These are phyloP conservation scores for Terana coerulea DNA, from an alignment of 768 basidiomycete species.

Conservation along the genomic window DNA sequence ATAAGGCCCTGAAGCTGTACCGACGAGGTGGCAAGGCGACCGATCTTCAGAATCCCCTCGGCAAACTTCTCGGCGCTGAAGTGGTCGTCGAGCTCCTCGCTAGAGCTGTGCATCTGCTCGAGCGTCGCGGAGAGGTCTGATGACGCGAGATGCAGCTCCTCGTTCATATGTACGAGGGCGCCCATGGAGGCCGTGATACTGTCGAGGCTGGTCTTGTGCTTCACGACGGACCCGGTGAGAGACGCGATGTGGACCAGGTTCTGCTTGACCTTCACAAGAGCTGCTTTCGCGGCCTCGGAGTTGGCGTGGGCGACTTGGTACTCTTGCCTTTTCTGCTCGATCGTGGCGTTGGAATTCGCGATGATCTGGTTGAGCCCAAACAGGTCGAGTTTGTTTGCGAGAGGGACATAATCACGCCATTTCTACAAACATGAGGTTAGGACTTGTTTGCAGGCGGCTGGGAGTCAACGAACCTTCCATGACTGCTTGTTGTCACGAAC, in stretches of 20 bases:
- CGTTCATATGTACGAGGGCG: neutral
- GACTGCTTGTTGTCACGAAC: neutral
- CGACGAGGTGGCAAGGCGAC: neutral
- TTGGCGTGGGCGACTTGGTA: neutral
- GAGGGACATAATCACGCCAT: too few relatives aligned
- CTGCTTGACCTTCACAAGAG: neutral
- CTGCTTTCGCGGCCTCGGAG: neutral
- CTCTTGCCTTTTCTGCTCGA: neutral
- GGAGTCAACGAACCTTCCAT: neutral
- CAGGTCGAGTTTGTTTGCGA: neutral
- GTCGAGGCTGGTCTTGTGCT: neutral
- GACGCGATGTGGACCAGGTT: neutral
- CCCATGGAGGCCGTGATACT: neutral
- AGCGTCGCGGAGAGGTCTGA: neutral
- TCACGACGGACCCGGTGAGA: neutral
- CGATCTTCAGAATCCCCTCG: neutral
- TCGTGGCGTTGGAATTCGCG: neutral
- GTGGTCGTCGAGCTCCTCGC: neutral
- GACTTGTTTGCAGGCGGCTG: neutral
- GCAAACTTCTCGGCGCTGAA: neutral
- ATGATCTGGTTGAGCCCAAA: neutral
- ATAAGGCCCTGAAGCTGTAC: neutral
- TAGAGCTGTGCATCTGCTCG: neutral
- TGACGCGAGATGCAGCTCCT: neutral
- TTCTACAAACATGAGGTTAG: neutral